Percentiles rank a stretch among this genome's conserved stretches.
Evolutionary conservation across 2,329 filamentous ascomycete genomes (phyloP).

Genomic region (Colletotrichum australisinense): DNA sequence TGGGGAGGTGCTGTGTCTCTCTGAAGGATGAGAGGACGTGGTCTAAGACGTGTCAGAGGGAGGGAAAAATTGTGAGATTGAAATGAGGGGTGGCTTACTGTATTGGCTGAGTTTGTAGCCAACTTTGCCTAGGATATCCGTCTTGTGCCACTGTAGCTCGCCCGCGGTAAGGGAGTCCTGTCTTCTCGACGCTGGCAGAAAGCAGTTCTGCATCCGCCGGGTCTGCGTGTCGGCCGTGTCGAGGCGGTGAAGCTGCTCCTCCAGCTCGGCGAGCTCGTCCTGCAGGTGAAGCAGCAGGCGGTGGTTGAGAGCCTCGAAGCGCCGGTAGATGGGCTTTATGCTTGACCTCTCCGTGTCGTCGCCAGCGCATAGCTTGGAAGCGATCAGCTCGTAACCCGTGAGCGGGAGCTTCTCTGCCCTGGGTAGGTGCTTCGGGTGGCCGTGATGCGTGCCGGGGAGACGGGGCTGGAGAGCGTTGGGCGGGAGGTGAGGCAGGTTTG

Average conservation of each 20-base stretch:
- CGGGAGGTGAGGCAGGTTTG: slow-evolving; percentile 50
- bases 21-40: slow-evolving; percentile 70
- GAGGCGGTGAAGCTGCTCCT: slow-evolving; percentile 78
- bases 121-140: slow-evolving; percentile 70
- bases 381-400: slow-evolving; percentile 73
- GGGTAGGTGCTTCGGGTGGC: slow-evolving; percentile 47
- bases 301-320: slow-evolving; percentile 85
- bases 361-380: slow-evolving; percentile 57
- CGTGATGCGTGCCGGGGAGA: slow-evolving; percentile 42
- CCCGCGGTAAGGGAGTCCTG: slow-evolving; percentile 62
- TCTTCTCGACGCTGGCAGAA: slow-evolving; percentile 70
- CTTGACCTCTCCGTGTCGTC: slow-evolving; percentile 35
- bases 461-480: slow-evolving; percentile 51
- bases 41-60: slow-evolving; percentile 51
- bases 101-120: slow-evolving; percentile 76
- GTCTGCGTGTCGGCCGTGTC: slow-evolving; percentile 69
- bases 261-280: slow-evolving; percentile 84
- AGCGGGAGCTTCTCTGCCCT: slow-evolving; percentile 56
- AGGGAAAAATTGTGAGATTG: no score
- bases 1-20: slow-evolving; percentile 59
- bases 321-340: slow-evolving; percentile 78
- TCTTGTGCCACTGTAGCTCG: slow-evolving; percentile 70
- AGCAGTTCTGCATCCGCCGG: slow-evolving; percentile 53
- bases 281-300: slow-evolving; percentile 85
- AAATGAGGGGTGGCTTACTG: slow-evolving; percentile 56